Conservation (phyloP, 2,329 filamentous ascomycete species). For the Aspergillus latus region DNA sequence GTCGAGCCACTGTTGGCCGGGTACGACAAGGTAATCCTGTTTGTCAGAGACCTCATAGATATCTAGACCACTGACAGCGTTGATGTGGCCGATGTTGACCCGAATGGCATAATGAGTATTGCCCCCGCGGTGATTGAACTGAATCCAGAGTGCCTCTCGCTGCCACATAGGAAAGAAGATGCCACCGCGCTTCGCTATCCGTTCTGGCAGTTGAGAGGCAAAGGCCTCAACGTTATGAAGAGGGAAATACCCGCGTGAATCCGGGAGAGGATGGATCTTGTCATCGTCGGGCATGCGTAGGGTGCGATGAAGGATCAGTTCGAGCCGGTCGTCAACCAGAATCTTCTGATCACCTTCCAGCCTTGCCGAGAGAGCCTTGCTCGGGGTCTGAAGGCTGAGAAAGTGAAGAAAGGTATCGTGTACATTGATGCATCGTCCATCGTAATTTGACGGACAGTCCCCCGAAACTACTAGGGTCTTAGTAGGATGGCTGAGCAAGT, state of each 20-base stretch:
- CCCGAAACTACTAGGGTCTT: neutral
- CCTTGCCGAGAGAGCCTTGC: neutral
- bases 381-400: neutral
- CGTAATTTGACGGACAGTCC: neutral
- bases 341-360: neutral
- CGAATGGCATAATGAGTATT: neutral
- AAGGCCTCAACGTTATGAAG: neutral
- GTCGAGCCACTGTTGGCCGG: conserved; percentile 1
- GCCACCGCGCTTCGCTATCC: neutral
- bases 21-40: conserved; percentile 1
- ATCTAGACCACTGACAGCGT: neutral
- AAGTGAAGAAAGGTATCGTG: neutral
- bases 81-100: neutral
- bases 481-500: neutral
- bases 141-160: conserved; percentile 1
- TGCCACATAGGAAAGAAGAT: conserved; percentile 5
- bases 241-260: neutral
- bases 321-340: neutral
- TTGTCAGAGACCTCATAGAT: neutral
- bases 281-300: conserved; percentile 3
- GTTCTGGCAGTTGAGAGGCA: neutral
- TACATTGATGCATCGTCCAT: neutral
- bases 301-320: neutral
- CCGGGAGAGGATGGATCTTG: neutral
- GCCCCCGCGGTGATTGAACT: neutral